phyloP scores from a whole-genome alignment of 2,329 filamentous ascomycete species.

The Neonectria punicea region DNA sequence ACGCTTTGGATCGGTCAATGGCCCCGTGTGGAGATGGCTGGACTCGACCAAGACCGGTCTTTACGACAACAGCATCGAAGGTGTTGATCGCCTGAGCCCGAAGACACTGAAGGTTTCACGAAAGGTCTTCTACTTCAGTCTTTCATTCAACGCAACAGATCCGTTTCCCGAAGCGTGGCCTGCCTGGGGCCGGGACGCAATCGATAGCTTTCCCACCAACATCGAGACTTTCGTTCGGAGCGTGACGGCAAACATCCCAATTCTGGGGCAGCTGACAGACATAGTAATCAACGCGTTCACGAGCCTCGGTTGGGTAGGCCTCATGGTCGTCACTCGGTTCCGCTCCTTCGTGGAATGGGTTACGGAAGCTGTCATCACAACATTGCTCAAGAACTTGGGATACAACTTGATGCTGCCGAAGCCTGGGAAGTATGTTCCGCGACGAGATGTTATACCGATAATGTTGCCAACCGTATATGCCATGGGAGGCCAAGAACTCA shows the following conservation, averaged over 20 bases:
- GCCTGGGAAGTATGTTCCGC: conserved; percentile 7
- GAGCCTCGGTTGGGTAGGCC: background rate
- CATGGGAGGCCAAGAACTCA: conserved; percentile 15
- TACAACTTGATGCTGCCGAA: conserved; percentile 12
- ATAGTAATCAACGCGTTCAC: background rate
- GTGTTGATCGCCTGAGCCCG: background rate
- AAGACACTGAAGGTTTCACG: background rate
- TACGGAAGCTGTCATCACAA: conserved; percentile 8
- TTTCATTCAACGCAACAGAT: conserved; percentile 15
- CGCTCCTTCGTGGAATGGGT: conserved; percentile 14
- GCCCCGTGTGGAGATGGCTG: conserved; percentile 20
- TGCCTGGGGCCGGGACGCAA: conserved; percentile 2
- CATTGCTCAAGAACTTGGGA: background rate
- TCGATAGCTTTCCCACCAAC: conserved; percentile 11
- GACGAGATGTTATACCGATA: conserved; percentile 14
- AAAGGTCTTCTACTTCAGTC: conserved; percentile 15
- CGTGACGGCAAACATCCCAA: background rate
- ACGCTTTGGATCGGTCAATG: conserved; percentile 9
- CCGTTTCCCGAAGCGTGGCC: conserved; percentile 13
- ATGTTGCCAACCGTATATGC: conserved; percentile 12
- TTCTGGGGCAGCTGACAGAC: background rate
- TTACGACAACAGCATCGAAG: conserved; percentile 18
- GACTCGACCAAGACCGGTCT: conserved; percentile 11
- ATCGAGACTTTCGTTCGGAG: conserved; percentile 12
- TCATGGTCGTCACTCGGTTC: conserved; percentile 13